These are phyloP conservation scores for Avicennia marina DNA, from an alignment of 257 asterid species.

Conservation along the genomic window DNA sequence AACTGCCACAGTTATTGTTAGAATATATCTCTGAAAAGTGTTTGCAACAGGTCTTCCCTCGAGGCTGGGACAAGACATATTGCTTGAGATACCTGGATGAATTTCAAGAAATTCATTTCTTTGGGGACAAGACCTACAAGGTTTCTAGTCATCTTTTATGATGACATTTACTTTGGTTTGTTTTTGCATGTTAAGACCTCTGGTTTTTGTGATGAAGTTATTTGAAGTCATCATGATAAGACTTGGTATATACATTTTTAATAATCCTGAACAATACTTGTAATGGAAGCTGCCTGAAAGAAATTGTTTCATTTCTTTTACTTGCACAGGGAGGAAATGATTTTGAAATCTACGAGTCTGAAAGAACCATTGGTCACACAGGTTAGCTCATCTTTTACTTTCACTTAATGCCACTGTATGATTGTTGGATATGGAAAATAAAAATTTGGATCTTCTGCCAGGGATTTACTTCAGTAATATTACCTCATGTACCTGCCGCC, in stretches of 20 bases:
- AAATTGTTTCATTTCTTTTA: too few species aligned
- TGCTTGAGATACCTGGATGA: constrained; percentile 88
- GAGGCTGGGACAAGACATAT: constrained; percentile 97
- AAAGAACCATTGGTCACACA: constrained; percentile 87
- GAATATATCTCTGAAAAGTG: constrained; percentile 13
- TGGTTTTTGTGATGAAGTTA: too few species aligned
- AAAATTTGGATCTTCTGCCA: too few species aligned
- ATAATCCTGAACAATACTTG: too few species aligned
- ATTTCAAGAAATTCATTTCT: constrained; percentile 83
- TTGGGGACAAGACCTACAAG: constrained; percentile 97
- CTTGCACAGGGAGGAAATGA: constrained; percentile 86
- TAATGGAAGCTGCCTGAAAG: neutral
- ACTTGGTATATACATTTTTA: too few species aligned
- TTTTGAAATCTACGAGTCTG: constrained; percentile 79
- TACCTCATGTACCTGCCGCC: too few species aligned
- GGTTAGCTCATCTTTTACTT: constrained; percentile 36
- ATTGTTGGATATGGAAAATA: neutral
- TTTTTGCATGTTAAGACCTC: too few species aligned
- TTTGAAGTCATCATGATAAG: neutral
- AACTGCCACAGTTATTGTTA: constrained; percentile 2
- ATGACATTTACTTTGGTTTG: neutral
- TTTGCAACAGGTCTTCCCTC: constrained; percentile 74
- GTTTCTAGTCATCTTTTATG: constrained; percentile 28
- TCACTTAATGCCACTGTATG: too few species aligned
- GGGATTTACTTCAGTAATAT: too few species aligned